Evolutionary conservation across 208 protist species (phyloP), one percentile per base, ranked within the genome.

Genomic region (Leishmania martiniquensis): DNA sequence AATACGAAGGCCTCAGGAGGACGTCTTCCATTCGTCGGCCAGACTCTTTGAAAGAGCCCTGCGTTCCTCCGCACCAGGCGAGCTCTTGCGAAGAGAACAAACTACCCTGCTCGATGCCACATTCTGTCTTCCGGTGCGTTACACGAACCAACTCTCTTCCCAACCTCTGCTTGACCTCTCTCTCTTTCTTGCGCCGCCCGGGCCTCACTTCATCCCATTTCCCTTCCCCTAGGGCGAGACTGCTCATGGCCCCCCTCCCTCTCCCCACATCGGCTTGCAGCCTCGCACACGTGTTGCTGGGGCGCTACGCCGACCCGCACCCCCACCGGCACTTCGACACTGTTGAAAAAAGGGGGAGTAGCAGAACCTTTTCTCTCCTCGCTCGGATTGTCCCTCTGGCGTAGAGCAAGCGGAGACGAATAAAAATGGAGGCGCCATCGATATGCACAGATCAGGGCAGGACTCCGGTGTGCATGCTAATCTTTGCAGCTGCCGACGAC

Each of bases 401-500:
- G 65, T 69, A 25, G 65, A 51, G 22, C 29, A 22, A 20, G 42
- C 20, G 25, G 42, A 69, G 42, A 47, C 5, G 22, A 32, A n/a
- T n/a, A 55, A 20, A 52, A 20, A 51, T 51, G n/a, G n/a, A n/a
- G n/a, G 42, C 7, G 44, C n/a, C 25, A 34, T 42, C 22, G 42
- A 49, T 32, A 22, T 9, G 44, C 42, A 6, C 37, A 4, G 10
- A 63, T 22, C n/a, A 45, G 15, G 47, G 60, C 15, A 60, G 42
- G 10, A n/a, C 52, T 4, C 49, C 57, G 29, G 70, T 72, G 44
- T 55, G 69, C 15, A 81, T 81, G 70, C 7, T 81, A 34, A 47
- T 81, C 29, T 81, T 81, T 39, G 62, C 77, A 32, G 34, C 51
- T 9, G 70, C 59, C 12, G 47, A 37, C 1, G 76, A 80, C 13